phyloP scores from a whole-genome alignment of 1,139 yeast genomes.

The Sugiyamaella japonica region DNA sequence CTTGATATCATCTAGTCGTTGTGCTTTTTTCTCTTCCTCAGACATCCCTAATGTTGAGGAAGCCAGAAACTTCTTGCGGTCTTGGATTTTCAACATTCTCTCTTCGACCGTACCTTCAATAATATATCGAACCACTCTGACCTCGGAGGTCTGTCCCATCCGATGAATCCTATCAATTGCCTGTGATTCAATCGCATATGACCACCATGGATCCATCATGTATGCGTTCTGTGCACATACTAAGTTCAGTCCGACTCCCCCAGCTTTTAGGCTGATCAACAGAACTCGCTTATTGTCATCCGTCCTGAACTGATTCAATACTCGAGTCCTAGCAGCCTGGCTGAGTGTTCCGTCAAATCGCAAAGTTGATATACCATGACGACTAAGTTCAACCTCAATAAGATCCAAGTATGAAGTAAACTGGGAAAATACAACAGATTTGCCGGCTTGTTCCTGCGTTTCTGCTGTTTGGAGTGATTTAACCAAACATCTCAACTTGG shows the following conservation, averaged over 20 bases:
- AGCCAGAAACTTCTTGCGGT: slow-evolving; percentile 79
- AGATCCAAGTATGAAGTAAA: slow-evolving; percentile 82
- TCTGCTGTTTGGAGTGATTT: slow-evolving; percentile 50
- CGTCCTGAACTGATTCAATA: slow-evolving; percentile 56
- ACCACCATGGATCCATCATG: slow-evolving; percentile 99
- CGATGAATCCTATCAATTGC: slow-evolving; percentile 94
- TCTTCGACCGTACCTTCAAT: slow-evolving; percentile 86
- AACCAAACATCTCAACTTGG: slow-evolving; percentile 74
- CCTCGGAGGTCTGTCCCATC: slow-evolving; percentile 77
- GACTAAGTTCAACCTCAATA: slow-evolving; percentile 59
- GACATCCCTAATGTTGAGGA: slow-evolving; percentile 81
- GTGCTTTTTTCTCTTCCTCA: slow-evolving; percentile 69
- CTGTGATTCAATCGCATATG: slow-evolving; percentile 89
- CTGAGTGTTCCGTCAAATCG: slow-evolving; percentile 83
- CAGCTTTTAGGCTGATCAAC: slow-evolving; percentile 81
- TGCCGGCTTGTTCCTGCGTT: slow-evolving; percentile 39
- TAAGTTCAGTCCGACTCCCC: slow-evolving; percentile 91
- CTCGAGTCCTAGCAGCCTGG: slow-evolving; percentile 62
- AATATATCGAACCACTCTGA: slow-evolving; percentile 76
- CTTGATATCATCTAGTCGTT: slow-evolving; percentile 80
- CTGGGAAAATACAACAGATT: slow-evolving; percentile 87
- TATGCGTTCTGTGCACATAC: slow-evolving; percentile 85
- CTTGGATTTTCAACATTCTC: slow-evolving; percentile 85
- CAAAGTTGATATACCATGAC: slow-evolving; percentile 49
- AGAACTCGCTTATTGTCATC: slow-evolving; percentile 51